These are phyloP conservation scores for Guadua angustifolia DNA, from an alignment of 176 grass and related monocot species.

Conservation along the genomic window DNA sequence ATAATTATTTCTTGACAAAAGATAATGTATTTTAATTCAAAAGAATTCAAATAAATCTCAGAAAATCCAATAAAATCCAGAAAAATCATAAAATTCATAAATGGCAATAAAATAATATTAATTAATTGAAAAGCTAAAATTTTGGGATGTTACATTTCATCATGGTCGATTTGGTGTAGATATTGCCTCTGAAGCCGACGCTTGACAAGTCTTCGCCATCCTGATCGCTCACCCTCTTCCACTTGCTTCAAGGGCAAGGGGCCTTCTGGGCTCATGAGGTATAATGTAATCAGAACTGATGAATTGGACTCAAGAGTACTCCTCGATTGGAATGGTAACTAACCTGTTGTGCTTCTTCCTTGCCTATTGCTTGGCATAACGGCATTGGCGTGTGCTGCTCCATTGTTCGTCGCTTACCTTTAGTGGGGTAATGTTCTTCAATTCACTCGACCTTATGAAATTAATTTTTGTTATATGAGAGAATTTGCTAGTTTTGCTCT, in stretches of 20 bases:
- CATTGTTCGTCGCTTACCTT: background rate
- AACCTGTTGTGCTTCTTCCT: slow-evolving; percentile 24
- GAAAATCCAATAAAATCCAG: no score
- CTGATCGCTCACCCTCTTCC: slow-evolving; percentile 49
- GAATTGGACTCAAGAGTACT: background rate
- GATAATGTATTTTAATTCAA: no score
- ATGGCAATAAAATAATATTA: no score
- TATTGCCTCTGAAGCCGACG: slow-evolving; percentile 38
- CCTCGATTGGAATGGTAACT: background rate
- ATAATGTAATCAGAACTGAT: background rate
- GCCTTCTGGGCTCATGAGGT: slow-evolving; percentile 68
- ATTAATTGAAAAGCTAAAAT: no score
- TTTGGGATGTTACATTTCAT: no score
- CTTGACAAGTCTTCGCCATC: slow-evolving; percentile 53
- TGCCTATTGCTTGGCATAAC: background rate
- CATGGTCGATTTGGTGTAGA: slow-evolving; percentile 20
- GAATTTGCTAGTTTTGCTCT: background rate
- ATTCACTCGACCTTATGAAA: background rate
- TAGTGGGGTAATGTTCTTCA: slow-evolving; percentile 60
- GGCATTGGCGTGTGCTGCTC: background rate
- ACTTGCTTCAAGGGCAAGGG: slow-evolving; percentile 62
- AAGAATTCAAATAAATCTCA: no score
- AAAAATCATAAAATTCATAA: no score
- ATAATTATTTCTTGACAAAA: no score
- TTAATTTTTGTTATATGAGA: background rate